Evolutionary conservation across 2,329 filamentous ascomycete species (phyloP).

Genomic region (Exophiala lecanii-corni): DNA sequence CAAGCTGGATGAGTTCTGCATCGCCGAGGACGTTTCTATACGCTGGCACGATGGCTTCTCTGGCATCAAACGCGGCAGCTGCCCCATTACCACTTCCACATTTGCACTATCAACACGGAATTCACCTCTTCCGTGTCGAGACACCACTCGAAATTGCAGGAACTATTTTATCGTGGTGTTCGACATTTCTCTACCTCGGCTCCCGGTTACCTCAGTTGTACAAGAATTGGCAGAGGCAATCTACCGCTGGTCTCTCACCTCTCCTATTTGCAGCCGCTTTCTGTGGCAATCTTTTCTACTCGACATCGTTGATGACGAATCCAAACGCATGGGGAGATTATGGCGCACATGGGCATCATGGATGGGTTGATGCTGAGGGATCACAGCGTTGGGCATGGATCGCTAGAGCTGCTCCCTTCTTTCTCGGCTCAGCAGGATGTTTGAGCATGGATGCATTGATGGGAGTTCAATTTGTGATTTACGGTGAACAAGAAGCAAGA

Average conservation of each 20-base stretch:
- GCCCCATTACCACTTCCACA: conserved; percentile 26
- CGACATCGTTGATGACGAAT: conserved; percentile 57
- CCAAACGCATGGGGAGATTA: conserved; percentile 59
- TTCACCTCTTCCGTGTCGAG: conserved; percentile 27
- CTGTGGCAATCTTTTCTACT: conserved; percentile 65
- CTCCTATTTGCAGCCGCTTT: conserved; percentile 63
- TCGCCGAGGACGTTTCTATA: conserved; percentile 43
- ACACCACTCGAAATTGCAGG: conserved; percentile 42
- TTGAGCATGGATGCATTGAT: conserved; percentile 58
- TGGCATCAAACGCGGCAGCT: conserved; percentile 40
- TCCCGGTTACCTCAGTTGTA: conserved; percentile 61
- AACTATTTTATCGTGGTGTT: conserved; percentile 52
- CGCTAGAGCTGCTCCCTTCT: conserved; percentile 57
- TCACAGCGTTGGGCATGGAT: conserved; percentile 55
- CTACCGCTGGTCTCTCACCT: conserved; percentile 59
- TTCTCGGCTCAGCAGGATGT: conserved; percentile 61
- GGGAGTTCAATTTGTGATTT: conserved; percentile 59
- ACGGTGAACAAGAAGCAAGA: conserved; percentile 46
- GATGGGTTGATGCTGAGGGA: conserved; percentile 56
- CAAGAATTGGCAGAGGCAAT: conserved; percentile 60
- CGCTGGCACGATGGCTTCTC: conserved; percentile 42
- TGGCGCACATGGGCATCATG: conserved; percentile 52
- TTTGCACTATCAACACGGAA: conserved; percentile 19
- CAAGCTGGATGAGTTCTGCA: conserved; percentile 25
- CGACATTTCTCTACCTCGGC: conserved; percentile 53